Conservation (phyloP, 371 early-diverging fungal species). For the Scutellospora calospora region DNA sequence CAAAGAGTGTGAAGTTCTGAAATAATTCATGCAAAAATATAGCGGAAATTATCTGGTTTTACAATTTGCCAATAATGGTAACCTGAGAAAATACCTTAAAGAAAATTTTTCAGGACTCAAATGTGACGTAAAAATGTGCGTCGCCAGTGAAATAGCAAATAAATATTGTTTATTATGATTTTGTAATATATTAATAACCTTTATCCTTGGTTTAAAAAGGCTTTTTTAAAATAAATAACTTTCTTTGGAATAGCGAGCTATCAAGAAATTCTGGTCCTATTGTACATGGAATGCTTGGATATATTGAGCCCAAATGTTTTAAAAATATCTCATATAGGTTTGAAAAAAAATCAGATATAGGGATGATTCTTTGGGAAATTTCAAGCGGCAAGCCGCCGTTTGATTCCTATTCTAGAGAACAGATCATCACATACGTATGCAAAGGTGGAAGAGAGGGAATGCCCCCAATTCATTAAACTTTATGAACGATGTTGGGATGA, state of each 20-base stretch:
- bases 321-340: background rate
- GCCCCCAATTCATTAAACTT: background rate
- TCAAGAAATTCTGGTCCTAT: background rate
- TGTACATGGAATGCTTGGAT: background rate
- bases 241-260: background rate
- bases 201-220: background rate
- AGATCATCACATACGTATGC: background rate
- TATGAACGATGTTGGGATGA: constrained; percentile 7
- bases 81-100: background rate
- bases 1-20: background rate
- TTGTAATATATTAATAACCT: background rate
- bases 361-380: constrained; percentile 36
- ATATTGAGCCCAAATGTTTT: constrained; percentile 20
- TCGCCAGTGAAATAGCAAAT: constrained; percentile 19
- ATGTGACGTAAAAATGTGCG: constrained; percentile 8
- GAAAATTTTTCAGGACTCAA: background rate
- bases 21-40: background rate
- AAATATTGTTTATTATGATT: constrained; percentile 5
- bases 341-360: constrained; percentile 25
- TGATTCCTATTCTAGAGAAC: background rate
- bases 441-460: background rate
- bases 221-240: background rate
- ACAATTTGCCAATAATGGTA: background rate
- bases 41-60: background rate
- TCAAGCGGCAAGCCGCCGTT: constrained; percentile 24